Evolutionary conservation across 1,284 basidiomycete genomes (phyloP).

Genomic region (Tylopilus sp.): DNA sequence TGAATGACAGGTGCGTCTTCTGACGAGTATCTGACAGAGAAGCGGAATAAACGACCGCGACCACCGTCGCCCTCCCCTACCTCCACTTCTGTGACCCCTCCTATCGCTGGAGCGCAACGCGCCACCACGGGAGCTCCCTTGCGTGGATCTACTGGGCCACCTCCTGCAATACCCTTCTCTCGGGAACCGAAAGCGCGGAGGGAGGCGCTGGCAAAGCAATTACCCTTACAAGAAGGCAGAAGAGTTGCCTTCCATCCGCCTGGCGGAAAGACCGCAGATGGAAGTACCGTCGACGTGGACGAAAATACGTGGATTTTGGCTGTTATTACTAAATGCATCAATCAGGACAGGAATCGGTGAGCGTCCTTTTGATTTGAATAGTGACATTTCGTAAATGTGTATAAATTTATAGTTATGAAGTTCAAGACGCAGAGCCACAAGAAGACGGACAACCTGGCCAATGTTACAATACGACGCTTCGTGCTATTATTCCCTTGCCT

Average conservation of each 20-base stretch:
- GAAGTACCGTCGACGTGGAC: slow-evolving; percentile 61
- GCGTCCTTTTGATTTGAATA: slow-evolving; percentile 10
- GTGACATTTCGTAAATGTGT: slow-evolving; percentile 8
- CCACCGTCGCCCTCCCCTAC: slow-evolving; percentile 72
- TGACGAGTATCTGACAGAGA: slow-evolving; percentile 55
- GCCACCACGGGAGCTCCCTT: slow-evolving; percentile 57
- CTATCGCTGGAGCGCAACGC: slow-evolving; percentile 52
- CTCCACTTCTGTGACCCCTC: slow-evolving; percentile 50
- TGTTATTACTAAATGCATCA: slow-evolving; percentile 74
- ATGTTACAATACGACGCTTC: slow-evolving; percentile 76
- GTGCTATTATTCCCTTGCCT: slow-evolving; percentile 80
- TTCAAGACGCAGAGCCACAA: slow-evolving; percentile 83
- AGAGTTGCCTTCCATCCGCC: slow-evolving; percentile 86
- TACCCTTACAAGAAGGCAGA: slow-evolving; percentile 75
- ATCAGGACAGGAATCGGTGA: slow-evolving; percentile 74
- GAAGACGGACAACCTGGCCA: slow-evolving; percentile 79
- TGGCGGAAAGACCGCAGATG: slow-evolving; percentile 58
- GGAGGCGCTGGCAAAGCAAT: slow-evolving; percentile 68
- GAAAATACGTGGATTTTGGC: slow-evolving; percentile 86
- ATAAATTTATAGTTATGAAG: slow-evolving; percentile 70
- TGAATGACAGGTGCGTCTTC: background rate
- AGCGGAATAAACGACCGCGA: slow-evolving; percentile 79
- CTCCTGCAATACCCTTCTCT: slow-evolving; percentile 63
- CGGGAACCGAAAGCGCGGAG: slow-evolving; percentile 74
- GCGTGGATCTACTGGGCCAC: slow-evolving; percentile 67